Evolutionary conservation across 1,284 basidiomycete genomes (phyloP).

Genomic region (Peniophora sp.): DNA sequence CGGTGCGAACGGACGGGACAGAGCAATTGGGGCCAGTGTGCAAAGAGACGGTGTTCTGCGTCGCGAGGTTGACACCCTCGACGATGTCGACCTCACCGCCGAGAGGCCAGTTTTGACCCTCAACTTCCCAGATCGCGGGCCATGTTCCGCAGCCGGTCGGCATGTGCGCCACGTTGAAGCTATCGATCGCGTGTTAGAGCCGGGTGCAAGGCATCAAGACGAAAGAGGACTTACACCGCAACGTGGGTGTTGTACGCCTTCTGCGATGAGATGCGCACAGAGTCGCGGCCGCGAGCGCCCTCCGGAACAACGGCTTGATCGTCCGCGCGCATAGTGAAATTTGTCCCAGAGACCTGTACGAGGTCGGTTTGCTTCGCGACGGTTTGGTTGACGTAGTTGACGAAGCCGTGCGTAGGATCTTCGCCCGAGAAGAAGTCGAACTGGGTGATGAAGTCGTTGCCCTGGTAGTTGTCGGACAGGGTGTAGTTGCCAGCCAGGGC

Average conservation of each 20-base stretch:
- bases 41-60: neutral
- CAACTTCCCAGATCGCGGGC: conserved; percentile 14
- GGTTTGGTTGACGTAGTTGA: conserved; percentile 22
- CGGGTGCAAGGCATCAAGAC: neutral
- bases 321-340: conserved; percentile 42
- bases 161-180: conserved; percentile 49
- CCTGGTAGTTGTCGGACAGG: neutral
- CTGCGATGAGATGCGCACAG: conserved; percentile 47
- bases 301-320: conserved; percentile 33
- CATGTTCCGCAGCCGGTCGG: conserved; percentile 50
- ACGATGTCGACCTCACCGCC: conserved; percentile 49
- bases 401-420: neutral
- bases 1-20: neutral
- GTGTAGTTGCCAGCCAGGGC: neutral
- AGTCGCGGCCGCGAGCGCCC: conserved; percentile 47
- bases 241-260: conserved; percentile 49
- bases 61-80: conserved; percentile 36
- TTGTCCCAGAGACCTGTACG: conserved; percentile 21
- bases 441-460: neutral
- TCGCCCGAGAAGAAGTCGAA: neutral
- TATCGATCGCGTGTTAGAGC: conserved; percentile 12
- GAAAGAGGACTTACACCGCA: conserved; percentile 36
- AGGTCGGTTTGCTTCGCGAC: conserved; percentile 24
- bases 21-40: neutral
- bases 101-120: conserved; percentile 5